Percentiles rank a stretch among this genome's conserved stretches.
These are phyloP conservation scores for Chimonanthus praecox DNA, from an alignment of 164 flowering plant species.

Conservation along the genomic window DNA sequence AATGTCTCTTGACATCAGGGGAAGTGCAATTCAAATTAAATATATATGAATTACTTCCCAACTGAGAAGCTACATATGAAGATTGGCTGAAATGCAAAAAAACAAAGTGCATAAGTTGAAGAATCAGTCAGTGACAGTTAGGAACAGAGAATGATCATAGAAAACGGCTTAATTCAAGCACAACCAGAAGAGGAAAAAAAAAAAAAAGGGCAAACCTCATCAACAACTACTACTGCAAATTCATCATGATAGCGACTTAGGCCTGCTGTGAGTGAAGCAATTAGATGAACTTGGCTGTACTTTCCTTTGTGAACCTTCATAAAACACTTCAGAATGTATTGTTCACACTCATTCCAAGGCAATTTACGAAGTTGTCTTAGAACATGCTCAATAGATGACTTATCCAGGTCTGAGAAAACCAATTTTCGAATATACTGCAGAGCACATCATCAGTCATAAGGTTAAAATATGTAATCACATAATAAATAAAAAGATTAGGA, in stretches of 20 bases:
- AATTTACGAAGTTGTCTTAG: constrained; percentile 93
- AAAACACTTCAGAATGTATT: constrained; percentile 82
- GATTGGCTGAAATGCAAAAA: too few species aligned
- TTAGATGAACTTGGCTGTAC: constrained; percentile 89
- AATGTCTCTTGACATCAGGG: too few species aligned
- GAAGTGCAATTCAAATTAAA: too few species aligned
- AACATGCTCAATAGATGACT: constrained; percentile 88
- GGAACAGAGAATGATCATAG: too few species aligned
- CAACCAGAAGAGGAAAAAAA: constrained; percentile 3
- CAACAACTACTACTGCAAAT: constrained; percentile 94
- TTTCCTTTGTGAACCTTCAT: constrained; percentile 96
- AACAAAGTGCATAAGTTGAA: too few species aligned
- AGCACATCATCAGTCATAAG: constrained; percentile 1
- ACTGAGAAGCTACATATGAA: too few species aligned
- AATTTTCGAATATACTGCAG: constrained; percentile 89
- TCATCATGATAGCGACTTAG: constrained; percentile 97
- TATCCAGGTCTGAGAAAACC: constrained; percentile 90
- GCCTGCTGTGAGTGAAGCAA: constrained; percentile 94
- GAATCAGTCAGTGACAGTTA: not conserved
- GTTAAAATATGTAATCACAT: not conserved
- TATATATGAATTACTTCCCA: too few species aligned
- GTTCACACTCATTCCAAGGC: constrained; percentile 93
- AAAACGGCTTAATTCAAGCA: not conserved
- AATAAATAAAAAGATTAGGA: not conserved
- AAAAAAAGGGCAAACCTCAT: constrained; percentile 67